phyloP scores from a whole-genome alignment of 208 protist species.

The Leishmania aethiopica region DNA sequence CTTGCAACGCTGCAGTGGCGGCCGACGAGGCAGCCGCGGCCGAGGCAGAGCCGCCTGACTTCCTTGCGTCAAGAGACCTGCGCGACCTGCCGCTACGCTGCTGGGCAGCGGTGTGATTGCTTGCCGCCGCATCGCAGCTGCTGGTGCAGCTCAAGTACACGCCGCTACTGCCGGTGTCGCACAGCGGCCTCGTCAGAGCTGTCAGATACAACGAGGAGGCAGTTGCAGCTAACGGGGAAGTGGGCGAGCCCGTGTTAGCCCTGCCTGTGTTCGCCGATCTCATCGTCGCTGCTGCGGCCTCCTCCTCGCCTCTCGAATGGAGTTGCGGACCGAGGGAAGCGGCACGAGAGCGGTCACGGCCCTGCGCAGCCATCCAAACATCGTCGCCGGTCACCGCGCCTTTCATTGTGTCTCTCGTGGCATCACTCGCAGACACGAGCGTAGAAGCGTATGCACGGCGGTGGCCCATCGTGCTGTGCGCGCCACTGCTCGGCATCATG shows the following conservation, averaged over 20 bases:
- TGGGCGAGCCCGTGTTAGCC: not conserved
- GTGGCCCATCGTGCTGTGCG: not conserved
- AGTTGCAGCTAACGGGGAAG: not conserved
- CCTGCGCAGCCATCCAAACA: not conserved
- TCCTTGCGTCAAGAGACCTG: not conserved
- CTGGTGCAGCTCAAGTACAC: constrained; percentile 1
- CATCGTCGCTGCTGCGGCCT: not conserved
- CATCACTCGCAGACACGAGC: not conserved
- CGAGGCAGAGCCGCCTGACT: not conserved
- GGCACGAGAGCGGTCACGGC: not conserved
- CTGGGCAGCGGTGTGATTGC: not conserved
- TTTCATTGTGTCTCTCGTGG: not conserved
- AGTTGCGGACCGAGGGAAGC: not conserved
- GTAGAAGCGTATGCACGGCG: not conserved
- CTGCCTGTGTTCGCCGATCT: not conserved
- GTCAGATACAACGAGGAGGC: constrained; percentile 7
- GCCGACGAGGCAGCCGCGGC: not conserved
- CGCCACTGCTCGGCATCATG: not conserved
- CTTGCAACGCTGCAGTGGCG: not conserved
- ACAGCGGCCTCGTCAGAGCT: not conserved
- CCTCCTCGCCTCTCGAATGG: not conserved
- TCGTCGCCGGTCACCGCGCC: not conserved
- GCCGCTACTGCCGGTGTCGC: not conserved
- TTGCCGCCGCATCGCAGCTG: not conserved
- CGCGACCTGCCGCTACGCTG: not conserved